Evolutionary conservation across 805 yeast species (phyloP).

Genomic region (Lachancea cidri): DNA sequence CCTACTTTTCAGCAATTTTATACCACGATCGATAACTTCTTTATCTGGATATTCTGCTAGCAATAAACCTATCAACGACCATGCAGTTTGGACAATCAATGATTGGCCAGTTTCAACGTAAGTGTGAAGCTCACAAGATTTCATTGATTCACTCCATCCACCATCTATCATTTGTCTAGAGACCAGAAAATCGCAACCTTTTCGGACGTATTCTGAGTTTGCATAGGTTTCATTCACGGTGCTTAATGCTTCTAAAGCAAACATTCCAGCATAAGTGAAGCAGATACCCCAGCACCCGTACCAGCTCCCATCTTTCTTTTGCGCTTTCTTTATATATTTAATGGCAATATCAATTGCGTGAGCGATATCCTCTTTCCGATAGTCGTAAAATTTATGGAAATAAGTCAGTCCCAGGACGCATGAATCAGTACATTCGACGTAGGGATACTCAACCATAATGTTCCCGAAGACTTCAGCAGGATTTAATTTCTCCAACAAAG

Average conservation of each 20-base stretch:
- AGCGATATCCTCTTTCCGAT: slow-evolving; percentile 60
- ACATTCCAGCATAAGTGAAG: slow-evolving; percentile 94
- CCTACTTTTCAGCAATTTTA: slow-evolving; percentile 54
- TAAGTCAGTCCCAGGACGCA: slow-evolving; percentile 82
- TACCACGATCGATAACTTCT: slow-evolving; percentile 56
- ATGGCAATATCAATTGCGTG: slow-evolving; percentile 72
- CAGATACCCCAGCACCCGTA: slow-evolving; percentile 99
- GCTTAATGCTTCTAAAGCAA: slow-evolving; percentile 87
- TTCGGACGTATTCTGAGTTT: slow-evolving; percentile 55
- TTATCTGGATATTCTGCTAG: slow-evolving; percentile 76
- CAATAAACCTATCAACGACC: slow-evolving; percentile 82
- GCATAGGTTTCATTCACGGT: slow-evolving; percentile 60
- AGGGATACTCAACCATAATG: slow-evolving; percentile 97
- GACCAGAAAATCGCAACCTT: slow-evolving; percentile 82
- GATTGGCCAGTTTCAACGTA: slow-evolving; percentile 64
- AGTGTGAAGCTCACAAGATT: slow-evolving; percentile 74
- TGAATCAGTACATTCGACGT: slow-evolving; percentile 97
- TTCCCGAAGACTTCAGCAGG: slow-evolving; percentile 99
- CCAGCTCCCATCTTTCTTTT: slow-evolving; percentile 87
- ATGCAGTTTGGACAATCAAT: slow-evolving; percentile 82
- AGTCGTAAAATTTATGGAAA: slow-evolving; percentile 61
- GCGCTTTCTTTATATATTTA: slow-evolving; percentile 61
- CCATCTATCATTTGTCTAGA: slow-evolving; percentile 79
- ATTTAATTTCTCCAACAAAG: slow-evolving; percentile 68
- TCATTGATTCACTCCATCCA: slow-evolving; percentile 97